These are phyloP conservation scores for Sordariomycetes sp. DNA, from an alignment of 2,329 filamentous ascomycete genomes.

Conservation along the genomic window DNA sequence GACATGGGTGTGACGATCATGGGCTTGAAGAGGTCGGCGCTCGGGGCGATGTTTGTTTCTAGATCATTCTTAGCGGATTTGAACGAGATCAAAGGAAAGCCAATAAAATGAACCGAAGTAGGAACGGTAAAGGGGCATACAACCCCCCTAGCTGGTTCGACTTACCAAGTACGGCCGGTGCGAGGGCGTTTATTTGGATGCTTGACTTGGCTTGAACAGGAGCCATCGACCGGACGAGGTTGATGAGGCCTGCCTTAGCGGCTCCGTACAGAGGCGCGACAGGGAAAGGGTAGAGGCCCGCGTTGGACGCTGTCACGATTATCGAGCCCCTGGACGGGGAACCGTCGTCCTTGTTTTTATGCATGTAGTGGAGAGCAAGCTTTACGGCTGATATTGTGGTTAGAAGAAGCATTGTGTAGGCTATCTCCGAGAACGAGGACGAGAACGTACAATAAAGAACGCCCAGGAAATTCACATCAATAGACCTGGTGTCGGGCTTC, in stretches of 20 bases:
- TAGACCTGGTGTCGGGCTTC: slow-evolving; percentile 21
- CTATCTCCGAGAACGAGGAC: background rate
- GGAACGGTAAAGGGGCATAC: too few relatives aligned
- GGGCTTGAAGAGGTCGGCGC: slow-evolving; percentile 28
- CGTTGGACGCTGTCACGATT: slow-evolving; percentile 42
- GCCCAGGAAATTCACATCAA: slow-evolving; percentile 27
- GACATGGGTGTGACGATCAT: slow-evolving; percentile 41
- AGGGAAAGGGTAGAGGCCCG: slow-evolving; percentile 39
- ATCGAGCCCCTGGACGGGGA: slow-evolving; percentile 28
- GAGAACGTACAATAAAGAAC: slow-evolving; percentile 29
- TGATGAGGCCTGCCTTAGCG: slow-evolving; percentile 36
- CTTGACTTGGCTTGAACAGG: slow-evolving; percentile 22
- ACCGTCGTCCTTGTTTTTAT: slow-evolving; percentile 23
- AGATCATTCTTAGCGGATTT: slow-evolving; percentile 3
- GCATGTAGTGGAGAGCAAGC: slow-evolving; percentile 37
- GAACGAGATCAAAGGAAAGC: background rate
- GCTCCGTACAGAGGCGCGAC: slow-evolving; percentile 37
- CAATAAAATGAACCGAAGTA: background rate
- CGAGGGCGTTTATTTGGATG: slow-evolving; percentile 40
- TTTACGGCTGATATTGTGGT: slow-evolving; percentile 27
- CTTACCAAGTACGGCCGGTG: slow-evolving; percentile 37
- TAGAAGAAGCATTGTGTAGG: background rate
- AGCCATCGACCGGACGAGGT: slow-evolving; percentile 35
- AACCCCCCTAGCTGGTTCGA: background rate
- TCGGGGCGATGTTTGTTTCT: slow-evolving; percentile 35